A percentile compares a stretch with the other conserved stretches of the same genome.
Conservation (phyloP, 345 rosid species). For the Nasturtium officinale region DNA sequence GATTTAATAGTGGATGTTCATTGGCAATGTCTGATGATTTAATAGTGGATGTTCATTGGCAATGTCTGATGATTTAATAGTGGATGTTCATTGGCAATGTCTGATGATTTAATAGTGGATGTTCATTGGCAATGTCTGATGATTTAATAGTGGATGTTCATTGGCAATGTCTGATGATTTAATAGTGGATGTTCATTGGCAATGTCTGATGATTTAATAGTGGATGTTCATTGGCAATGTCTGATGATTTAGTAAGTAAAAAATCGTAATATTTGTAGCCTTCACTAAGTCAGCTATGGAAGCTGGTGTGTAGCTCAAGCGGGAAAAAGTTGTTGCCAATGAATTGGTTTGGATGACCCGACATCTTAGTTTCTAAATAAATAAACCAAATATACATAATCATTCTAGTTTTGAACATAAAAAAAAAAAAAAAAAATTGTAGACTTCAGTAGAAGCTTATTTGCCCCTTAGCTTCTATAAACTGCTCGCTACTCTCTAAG, state of each 20-base stretch:
- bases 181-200: conserved; percentile 18
- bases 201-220: too few relatives aligned
- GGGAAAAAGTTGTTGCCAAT: neutral
- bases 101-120: conserved; percentile 27
- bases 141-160: conserved; percentile 21
- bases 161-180: too few relatives aligned
- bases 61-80: conserved; percentile 28
- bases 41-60: too few relatives aligned
- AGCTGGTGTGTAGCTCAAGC: conserved; percentile 24
- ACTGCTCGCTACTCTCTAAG: neutral
- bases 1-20: too few relatives aligned
- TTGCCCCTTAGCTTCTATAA: neutral
- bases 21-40: conserved; percentile 34
- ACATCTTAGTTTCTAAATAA: conserved; percentile 1
- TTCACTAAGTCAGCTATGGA: conserved; percentile 22
- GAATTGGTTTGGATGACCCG: neutral
- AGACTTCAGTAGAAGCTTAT: neutral
- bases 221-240: conserved; percentile 17
- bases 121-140: conserved; percentile 8
- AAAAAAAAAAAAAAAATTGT: neutral
- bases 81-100: too few relatives aligned
- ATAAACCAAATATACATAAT: conserved; percentile 26
- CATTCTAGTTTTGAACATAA: conserved; percentile 8
- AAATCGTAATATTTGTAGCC: conserved; percentile 25
- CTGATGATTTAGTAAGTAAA: conserved; percentile 27